phyloP scores from a whole-genome alignment of 2,329 filamentous ascomycete genomes.

The Lachnellula subtilissima region DNA sequence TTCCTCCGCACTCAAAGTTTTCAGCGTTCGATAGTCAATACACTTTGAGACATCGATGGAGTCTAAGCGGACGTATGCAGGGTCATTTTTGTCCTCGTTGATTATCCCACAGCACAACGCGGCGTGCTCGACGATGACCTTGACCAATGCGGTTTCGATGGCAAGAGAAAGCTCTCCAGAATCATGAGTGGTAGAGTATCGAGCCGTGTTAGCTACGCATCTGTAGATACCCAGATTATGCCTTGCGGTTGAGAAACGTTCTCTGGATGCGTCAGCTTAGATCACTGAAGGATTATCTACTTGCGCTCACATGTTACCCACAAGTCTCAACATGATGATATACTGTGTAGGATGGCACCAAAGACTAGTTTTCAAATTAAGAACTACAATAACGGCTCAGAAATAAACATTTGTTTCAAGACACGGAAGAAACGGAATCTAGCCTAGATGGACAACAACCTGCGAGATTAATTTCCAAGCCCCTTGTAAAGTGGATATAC shows the following conservation, averaged over 20 bases:
- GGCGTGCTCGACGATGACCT: conserved; percentile 40
- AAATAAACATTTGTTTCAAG: too few relatives aligned
- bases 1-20: conserved; percentile 19
- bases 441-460: too few relatives aligned
- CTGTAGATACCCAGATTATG: conserved; percentile 18
- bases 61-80: conserved; percentile 41
- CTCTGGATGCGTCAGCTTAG: conserved; percentile 9
- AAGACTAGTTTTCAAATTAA: too few relatives aligned
- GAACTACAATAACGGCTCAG: too few relatives aligned
- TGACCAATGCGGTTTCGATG: conserved; percentile 37
- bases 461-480: too few relatives aligned
- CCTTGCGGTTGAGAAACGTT: conserved; percentile 15
- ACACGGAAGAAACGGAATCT: too few relatives aligned
- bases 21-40: conserved; percentile 33
- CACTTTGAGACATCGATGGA: conserved; percentile 41
- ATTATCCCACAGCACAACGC: conserved; percentile 46
- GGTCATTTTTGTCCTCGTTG: conserved; percentile 39
- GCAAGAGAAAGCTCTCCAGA: conserved; percentile 14
- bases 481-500: too few relatives aligned
- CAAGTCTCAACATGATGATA: conserved; percentile 8
- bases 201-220: conserved; percentile 42
- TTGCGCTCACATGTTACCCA: conserved; percentile 13
- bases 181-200: conserved; percentile 38
- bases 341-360: too few relatives aligned
- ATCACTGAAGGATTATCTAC: neutral